phyloP scores from a whole-genome alignment of 78 protist species.

The Dictyostelium brefeldianum region DNA sequence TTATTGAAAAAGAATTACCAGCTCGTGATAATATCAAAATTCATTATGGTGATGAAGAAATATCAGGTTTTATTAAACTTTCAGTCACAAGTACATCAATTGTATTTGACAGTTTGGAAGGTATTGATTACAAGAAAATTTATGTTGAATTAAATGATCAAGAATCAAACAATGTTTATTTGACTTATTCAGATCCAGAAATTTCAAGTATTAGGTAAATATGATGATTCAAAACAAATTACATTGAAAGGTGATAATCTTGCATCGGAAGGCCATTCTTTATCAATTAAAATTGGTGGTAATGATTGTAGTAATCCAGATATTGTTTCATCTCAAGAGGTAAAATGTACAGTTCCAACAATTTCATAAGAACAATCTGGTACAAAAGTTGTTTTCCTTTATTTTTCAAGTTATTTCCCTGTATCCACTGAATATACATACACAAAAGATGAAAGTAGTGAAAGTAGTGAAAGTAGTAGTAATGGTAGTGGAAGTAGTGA shows the following conservation, averaged over 20 bases:
- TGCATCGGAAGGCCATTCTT: neutral
- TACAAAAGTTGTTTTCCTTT: neutral
- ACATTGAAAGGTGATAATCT: neutral
- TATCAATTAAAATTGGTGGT: neutral
- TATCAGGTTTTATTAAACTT: neutral
- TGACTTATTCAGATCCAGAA: neutral
- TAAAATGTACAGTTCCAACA: neutral
- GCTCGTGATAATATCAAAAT: neutral
- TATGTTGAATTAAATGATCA: neutral
- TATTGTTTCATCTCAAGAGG: neutral
- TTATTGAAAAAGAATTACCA: neutral
- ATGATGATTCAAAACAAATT: neutral
- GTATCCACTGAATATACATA: neutral
- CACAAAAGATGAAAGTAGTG: neutral
- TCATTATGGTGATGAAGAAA: neutral
- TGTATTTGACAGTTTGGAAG: neutral
- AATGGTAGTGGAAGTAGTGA: too few relatives aligned
- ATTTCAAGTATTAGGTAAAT: neutral
- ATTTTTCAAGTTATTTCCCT: neutral
- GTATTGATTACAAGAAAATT: neutral
- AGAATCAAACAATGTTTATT: neutral
- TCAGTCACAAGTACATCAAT: neutral
- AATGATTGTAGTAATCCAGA: neutral
- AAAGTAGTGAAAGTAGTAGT: neutral
- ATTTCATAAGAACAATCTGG: neutral